A percentile compares a stretch with the other conserved stretches of the same genome.
Conservation (phyloP, 75 land plant genomes). For the Sequoia sempervirens region DNA sequence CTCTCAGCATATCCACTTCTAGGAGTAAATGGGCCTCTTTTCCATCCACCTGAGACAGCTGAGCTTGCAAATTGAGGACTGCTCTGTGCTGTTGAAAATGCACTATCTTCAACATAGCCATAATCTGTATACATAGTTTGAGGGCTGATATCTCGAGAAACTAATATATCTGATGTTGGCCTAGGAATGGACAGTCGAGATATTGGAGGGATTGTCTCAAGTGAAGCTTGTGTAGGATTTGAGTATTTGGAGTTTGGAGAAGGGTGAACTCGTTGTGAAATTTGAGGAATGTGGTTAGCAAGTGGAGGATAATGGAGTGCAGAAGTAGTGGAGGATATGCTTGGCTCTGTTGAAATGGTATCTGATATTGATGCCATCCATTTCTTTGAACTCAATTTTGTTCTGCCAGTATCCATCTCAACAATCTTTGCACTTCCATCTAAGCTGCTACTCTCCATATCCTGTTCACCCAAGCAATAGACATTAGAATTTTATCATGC, state of each 20-base stretch:
- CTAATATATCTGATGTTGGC: neutral
- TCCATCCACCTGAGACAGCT: constrained; percentile 3
- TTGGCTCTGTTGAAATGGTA: constrained; percentile 19
- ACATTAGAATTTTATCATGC: neutral
- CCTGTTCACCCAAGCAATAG: constrained; percentile 6
- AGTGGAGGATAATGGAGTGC: constrained; percentile 17
- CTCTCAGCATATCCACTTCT: constrained; percentile 50
- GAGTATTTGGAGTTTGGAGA: neutral
- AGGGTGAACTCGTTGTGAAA: constrained; percentile 5
- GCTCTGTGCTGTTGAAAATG: constrained; percentile 49
- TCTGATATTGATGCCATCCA: constrained; percentile 29
- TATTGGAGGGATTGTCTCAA: neutral
- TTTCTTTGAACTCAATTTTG: constrained; percentile 41
- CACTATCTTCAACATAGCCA: constrained; percentile 24
- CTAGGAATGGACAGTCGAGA: constrained; percentile 25
- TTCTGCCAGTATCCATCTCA: constrained; percentile 60
- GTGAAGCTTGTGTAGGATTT: neutral
- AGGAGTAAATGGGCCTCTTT: constrained; percentile 32
- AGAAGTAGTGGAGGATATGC: constrained; percentile 22
- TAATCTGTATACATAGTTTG: constrained; percentile 34
- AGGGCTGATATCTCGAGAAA: constrained; percentile 17
- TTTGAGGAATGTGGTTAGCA: neutral
- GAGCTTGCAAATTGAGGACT: constrained; percentile 36
- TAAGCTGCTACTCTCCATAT: constrained; percentile 12
- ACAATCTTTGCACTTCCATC: constrained; percentile 64